Evolutionary conservation across 192 early-diverging fungal species (phyloP).

Genomic region (Backusella macrospora): DNA sequence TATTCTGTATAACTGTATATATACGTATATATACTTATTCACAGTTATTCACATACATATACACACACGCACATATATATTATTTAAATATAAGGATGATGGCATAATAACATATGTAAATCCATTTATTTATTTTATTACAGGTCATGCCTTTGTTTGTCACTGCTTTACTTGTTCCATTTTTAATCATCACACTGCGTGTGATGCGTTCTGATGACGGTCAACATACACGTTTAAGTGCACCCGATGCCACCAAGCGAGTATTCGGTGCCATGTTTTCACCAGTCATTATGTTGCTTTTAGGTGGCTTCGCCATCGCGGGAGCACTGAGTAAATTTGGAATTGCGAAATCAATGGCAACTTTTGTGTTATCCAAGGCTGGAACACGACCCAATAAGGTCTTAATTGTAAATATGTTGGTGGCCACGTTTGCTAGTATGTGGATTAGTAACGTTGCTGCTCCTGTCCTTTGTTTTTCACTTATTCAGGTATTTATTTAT

Average conservation of each 20-base stretch:
- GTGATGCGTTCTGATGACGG: slow-evolving; percentile 76
- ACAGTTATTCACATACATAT: background rate
- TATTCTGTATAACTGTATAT: too few species aligned
- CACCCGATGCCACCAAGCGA: slow-evolving; percentile 77
- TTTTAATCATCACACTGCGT: slow-evolving; percentile 80
- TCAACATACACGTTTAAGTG: slow-evolving; percentile 58
- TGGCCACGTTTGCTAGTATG: slow-evolving; percentile 97
- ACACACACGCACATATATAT: background rate
- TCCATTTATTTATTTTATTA: background rate
- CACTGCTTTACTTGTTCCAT: slow-evolving; percentile 86
- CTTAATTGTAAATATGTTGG: slow-evolving; percentile 92
- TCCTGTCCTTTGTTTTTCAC: slow-evolving; percentile 93
- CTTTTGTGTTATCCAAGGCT: slow-evolving; percentile 85
- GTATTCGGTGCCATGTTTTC: slow-evolving; percentile 95
- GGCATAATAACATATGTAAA: background rate
- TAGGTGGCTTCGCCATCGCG: slow-evolving; percentile 94
- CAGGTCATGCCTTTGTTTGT: slow-evolving; percentile 90
- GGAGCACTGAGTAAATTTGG: slow-evolving; percentile 94
- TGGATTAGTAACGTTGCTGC: slow-evolving; percentile 98
- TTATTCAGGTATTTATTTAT: slow-evolving; percentile 66
- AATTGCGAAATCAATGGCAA: slow-evolving; percentile 90
- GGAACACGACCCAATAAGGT: slow-evolving; percentile 86
- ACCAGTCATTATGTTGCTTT: slow-evolving; percentile 93
- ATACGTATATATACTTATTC: background rate
- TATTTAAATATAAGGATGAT: background rate